Conservation (phyloP, 2,329 filamentous ascomycete species). For the Ceratocystis papillata region DNA sequence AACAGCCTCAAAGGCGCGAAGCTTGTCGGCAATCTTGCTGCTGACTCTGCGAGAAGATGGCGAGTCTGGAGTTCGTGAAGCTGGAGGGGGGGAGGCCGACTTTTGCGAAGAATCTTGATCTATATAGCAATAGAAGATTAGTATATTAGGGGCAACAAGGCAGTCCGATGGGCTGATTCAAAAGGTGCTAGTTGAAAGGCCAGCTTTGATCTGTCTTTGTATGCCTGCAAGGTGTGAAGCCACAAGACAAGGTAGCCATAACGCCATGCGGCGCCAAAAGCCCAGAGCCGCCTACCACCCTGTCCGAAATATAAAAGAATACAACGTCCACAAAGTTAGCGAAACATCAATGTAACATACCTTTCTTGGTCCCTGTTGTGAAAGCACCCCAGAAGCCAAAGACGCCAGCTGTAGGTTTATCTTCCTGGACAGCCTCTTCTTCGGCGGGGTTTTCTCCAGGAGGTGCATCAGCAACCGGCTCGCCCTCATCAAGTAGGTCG, state of each 20-base stretch:
- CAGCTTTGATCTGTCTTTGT: not conserved
- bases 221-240: not conserved
- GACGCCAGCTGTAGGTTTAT: conserved; percentile 30
- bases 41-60: conserved; percentile 18
- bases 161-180: not conserved
- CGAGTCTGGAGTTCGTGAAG: not conserved
- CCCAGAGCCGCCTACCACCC: not conserved
- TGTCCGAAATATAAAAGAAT: not conserved
- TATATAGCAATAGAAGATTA: not conserved
- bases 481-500: conserved; percentile 25
- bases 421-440: conserved; percentile 27
- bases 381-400: conserved; percentile 48
- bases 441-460: conserved; percentile 29
- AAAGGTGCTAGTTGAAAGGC: not conserved
- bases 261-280: not conserved
- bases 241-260: not conserved
- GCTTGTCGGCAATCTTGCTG: conserved; percentile 46
- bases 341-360: conserved; percentile 28
- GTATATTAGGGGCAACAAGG: not conserved
- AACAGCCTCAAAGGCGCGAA: conserved; percentile 45
- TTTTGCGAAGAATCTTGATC: conserved; percentile 16
- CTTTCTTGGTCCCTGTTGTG: conserved; percentile 38
- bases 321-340: not conserved
- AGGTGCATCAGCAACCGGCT: conserved; percentile 21
- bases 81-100: conserved; percentile 16